Evolutionary conservation across 345 rosid species (phyloP).

Genomic region (Pugionium dolabratum): DNA sequence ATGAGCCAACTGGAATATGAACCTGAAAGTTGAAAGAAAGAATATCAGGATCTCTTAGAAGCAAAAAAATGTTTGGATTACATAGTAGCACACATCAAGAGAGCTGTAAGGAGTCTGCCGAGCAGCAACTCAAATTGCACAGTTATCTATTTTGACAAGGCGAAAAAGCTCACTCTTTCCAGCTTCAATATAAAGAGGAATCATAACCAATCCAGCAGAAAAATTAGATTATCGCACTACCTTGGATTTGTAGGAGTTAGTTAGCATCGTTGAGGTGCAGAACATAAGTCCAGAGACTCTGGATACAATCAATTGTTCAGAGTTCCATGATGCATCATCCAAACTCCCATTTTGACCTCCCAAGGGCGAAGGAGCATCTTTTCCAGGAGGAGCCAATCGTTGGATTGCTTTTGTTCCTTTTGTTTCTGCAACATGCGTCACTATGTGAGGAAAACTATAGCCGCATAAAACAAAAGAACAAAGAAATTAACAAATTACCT

Average conservation of each 20-base stretch:
- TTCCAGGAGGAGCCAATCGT: slow-evolving; percentile 70
- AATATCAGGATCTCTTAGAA: slow-evolving; percentile 26
- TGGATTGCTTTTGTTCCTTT: slow-evolving; percentile 60
- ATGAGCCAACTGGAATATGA: slow-evolving; percentile 55
- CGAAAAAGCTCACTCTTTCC: background rate
- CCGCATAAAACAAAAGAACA: slow-evolving; percentile 16
- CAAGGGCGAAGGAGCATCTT: slow-evolving; percentile 63
- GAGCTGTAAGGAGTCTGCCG: slow-evolving; percentile 3
- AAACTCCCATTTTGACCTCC: slow-evolving; percentile 55
- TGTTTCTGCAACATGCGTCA: slow-evolving; percentile 51
- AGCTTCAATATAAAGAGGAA: slow-evolving; percentile 12
- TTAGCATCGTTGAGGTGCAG: slow-evolving; percentile 71
- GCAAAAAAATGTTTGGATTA: slow-evolving; percentile 4
- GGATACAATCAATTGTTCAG: slow-evolving; percentile 48
- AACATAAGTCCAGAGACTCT: slow-evolving; percentile 56
- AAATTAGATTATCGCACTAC: slow-evolving; percentile 36
- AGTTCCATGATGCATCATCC: slow-evolving; percentile 50
- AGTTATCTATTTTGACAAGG: background rate
- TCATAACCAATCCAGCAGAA: background rate
- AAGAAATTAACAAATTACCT: slow-evolving; percentile 46
- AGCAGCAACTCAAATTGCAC: slow-evolving; percentile 9
- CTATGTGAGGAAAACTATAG: slow-evolving; percentile 4
- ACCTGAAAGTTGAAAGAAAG: slow-evolving; percentile 49
- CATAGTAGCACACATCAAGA: slow-evolving; percentile 13
- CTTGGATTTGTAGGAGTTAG: slow-evolving; percentile 65